phyloP scores from a whole-genome alignment of 1,284 basidiomycete species.

The Leccinum subfulvum region DNA sequence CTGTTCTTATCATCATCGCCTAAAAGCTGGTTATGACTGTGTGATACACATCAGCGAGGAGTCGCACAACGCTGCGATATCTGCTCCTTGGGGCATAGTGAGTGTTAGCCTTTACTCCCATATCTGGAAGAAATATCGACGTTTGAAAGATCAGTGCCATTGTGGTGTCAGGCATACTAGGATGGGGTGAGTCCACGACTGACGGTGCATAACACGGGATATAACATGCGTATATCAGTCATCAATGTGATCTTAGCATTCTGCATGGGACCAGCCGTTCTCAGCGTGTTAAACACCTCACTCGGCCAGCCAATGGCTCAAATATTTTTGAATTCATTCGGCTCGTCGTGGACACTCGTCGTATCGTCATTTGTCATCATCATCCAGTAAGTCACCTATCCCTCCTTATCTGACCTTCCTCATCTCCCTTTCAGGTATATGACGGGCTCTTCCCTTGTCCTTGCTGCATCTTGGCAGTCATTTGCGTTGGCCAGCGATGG shows the following conservation, averaged over 20 bases:
- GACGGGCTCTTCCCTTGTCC: not conserved
- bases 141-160: slow-evolving; percentile 20
- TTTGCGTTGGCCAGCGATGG: not conserved
- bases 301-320: not conserved
- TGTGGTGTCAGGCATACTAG: slow-evolving; percentile 18
- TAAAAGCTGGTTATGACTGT: slow-evolving; percentile 41
- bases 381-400: not conserved
- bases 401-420: not conserved
- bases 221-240: not conserved
- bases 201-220: not conserved
- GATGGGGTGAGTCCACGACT: slow-evolving; percentile 22
- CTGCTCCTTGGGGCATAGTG: slow-evolving; percentile 40
- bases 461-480: not conserved
- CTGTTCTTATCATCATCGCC: not conserved
- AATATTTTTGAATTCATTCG: not conserved
- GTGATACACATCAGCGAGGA: slow-evolving; percentile 50
- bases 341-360: not conserved
- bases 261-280: not conserved
- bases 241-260: not conserved
- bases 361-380: not conserved
- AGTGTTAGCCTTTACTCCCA: not conserved
- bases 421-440: not conserved
- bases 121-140: not conserved
- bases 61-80: slow-evolving; percentile 42
- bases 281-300: not conserved